Evolutionary conservation across 495 filamentous ascomycete genomes (phyloP), one percentile per base, ranked within the genome.

Genomic region (Podospora anserina): DNA sequence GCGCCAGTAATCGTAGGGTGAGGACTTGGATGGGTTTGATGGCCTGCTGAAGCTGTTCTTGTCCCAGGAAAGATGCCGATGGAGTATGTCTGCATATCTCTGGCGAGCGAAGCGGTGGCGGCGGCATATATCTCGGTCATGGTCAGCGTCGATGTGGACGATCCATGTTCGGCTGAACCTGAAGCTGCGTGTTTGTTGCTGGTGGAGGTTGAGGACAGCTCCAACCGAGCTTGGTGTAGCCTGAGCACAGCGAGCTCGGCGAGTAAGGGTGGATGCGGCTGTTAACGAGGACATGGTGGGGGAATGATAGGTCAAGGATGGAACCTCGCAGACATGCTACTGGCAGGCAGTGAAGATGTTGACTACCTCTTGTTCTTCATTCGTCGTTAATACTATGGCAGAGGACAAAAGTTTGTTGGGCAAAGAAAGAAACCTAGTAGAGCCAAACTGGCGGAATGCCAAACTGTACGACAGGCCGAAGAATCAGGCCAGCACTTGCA

Each of bases 181-280:
- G 68, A 84, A 85, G 65, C 64, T 72, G 19, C 85, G 82, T 11
- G 66, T 72, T 63, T 85, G 84, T 39, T 81, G 75, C 1, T 66
- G 70, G 18, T 54, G 71, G 65, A 26, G 73, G 58, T 70, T 66
- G 70, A 76, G 54, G 2, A 72, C 53, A 56, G 69, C 23, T 1
- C 55, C 56, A 32, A 64, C 49, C 16, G 61, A 69, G 13, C 70
- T 63, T 56, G 76, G 68, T 2, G 71, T 19, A 32, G 71, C 20
- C 61, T 57, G 64, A 64, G 65, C 68, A 63, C 70, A 70, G 68
- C 74, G 75, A 26, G 76, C 71, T 62, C 79, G 77, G 56, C 75
- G 74, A 73, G 75, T 26, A 64, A 76, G 20, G 65, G 70, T 72
- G 64, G 74, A 71, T 63, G 75, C 66, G 39, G 68, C 68, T 65